A percentile compares a stretch with the other conserved stretches of the same genome.
Conservation (phyloP, 768 basidiomycete genomes). For the Boletellus sp. region DNA sequence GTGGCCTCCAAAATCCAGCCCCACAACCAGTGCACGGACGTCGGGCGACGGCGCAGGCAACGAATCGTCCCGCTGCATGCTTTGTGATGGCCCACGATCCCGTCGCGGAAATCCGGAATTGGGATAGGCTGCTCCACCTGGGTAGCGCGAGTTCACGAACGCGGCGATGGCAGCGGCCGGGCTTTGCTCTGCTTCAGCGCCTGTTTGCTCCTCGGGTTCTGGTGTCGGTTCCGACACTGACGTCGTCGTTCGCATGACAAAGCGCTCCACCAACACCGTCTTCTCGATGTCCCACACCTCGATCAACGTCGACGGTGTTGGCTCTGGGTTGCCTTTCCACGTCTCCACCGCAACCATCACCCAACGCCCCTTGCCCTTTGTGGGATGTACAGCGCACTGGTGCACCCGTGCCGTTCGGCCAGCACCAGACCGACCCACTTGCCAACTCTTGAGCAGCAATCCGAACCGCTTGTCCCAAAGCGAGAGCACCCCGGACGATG, state of each 20-base stretch:
- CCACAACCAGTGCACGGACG: constrained; percentile 65
- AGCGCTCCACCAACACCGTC: constrained; percentile 74
- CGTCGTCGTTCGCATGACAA: constrained; percentile 51
- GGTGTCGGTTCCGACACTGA: constrained; percentile 44
- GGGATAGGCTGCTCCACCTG: constrained; percentile 29
- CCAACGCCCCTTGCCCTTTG: constrained; percentile 86
- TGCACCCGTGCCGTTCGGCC: constrained; percentile 59
- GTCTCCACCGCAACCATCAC: constrained; percentile 79
- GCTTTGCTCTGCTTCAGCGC: constrained; percentile 54
- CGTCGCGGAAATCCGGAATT: constrained; percentile 20
- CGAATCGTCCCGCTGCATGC: constrained; percentile 31
- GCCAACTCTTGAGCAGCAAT: constrained; percentile 84
- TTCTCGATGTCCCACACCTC: constrained; percentile 96
- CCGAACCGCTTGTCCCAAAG: constrained; percentile 98
- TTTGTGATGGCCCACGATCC: constrained; percentile 32
- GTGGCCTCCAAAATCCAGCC: constrained; percentile 75
- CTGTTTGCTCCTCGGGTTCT: constrained; percentile 50
- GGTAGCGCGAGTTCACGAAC: constrained; percentile 67
- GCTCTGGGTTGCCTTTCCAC: constrained; percentile 37
- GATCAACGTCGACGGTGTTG: constrained; percentile 48
- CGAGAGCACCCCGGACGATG: constrained; percentile 76
- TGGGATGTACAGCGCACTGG: constrained; percentile 78
- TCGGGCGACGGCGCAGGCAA: constrained; percentile 55
- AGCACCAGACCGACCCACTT: constrained; percentile 53
- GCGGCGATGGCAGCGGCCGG: constrained; percentile 77